These are phyloP conservation scores for Proliferodiscus dingleyae DNA, from an alignment of 2,329 filamentous ascomycete genomes.

Conservation along the genomic window DNA sequence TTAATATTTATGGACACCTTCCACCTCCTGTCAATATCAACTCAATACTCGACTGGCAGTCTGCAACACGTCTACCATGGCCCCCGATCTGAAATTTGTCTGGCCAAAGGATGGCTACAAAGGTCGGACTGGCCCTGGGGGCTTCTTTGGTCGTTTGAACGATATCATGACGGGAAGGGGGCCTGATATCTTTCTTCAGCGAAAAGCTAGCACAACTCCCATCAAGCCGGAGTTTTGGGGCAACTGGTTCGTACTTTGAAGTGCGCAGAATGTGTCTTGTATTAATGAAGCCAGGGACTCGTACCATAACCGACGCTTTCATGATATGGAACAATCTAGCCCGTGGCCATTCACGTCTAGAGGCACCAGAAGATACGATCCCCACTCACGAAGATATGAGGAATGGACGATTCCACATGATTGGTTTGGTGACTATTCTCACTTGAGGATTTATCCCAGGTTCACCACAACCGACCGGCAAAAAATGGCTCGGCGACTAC, in stretches of 20 bases:
- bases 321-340: conserved; percentile 5
- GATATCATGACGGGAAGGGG: conserved; percentile 36
- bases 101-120: conserved; percentile 29
- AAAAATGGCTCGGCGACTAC: conserved; percentile 11
- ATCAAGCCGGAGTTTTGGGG: conserved; percentile 27
- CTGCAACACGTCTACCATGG: not conserved
- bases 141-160: conserved; percentile 28
- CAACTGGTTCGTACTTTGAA: conserved; percentile 23
- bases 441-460: conserved; percentile 18
- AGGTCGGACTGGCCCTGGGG: conserved; percentile 21
- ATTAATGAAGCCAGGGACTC: conserved; percentile 23
- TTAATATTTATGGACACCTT: not conserved
- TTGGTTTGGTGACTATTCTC: conserved; percentile 10
- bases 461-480: conserved; percentile 22
- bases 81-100: conserved; percentile 20
- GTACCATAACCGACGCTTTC: conserved; percentile 18
- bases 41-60: not conserved
- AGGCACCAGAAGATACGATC: conserved; percentile 27
- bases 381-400: conserved; percentile 23
- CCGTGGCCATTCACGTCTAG: conserved; percentile 5
- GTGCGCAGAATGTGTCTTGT: not conserved
- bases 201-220: conserved; percentile 11
- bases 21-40: not conserved
- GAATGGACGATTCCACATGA: conserved; percentile 21
- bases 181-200: conserved; percentile 37